Percentiles rank a stretch among this genome's conserved stretches.
Conservation (phyloP, 2,329 filamentous ascomycete genomes). For the Microthyrium microscopicum region DNA sequence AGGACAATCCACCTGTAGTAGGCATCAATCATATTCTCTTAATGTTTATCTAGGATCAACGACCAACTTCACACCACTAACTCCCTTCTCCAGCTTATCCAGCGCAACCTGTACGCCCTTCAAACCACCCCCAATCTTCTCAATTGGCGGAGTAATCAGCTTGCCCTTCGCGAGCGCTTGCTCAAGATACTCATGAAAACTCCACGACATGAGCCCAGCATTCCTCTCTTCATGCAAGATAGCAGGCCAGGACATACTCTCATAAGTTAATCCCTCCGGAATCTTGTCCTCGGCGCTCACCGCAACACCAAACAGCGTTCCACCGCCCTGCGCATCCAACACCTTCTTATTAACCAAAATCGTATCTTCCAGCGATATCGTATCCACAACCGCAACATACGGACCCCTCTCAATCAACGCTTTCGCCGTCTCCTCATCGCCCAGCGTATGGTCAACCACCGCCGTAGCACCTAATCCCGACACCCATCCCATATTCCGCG, state of each 20-base stretch:
- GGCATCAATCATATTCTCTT: no score
- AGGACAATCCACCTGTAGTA: no score
- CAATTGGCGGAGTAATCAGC: neutral
- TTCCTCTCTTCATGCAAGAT: neutral
- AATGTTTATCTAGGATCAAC: no score
- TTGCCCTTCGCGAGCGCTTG: conserved; percentile 10
- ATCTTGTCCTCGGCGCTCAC: conserved; percentile 10
- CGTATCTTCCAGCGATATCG: conserved; percentile 13
- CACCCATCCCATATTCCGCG: conserved; percentile 16
- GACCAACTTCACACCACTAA: conserved; percentile 1
- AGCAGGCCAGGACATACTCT: neutral
- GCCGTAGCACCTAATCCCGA: conserved; percentile 1
- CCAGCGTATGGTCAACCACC: conserved; percentile 5
- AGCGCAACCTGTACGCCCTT: neutral
- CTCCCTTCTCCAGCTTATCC: neutral
- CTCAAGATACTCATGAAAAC: no score
- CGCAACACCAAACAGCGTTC: conserved; percentile 12
- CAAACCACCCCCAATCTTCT: neutral
- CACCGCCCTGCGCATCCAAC: conserved; percentile 12
- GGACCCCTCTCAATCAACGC: conserved; percentile 13
- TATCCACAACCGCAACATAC: conserved; percentile 15
- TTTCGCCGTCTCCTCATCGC: conserved; percentile 9
- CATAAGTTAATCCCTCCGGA: conserved; percentile 4
- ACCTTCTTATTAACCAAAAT: conserved; percentile 13
- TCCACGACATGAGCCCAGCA: no score